A percentile compares a stretch with the other conserved stretches of the same genome.
phyloP scores from a whole-genome alignment of 129 eudicot species.

The Erigeron canadensis region DNA sequence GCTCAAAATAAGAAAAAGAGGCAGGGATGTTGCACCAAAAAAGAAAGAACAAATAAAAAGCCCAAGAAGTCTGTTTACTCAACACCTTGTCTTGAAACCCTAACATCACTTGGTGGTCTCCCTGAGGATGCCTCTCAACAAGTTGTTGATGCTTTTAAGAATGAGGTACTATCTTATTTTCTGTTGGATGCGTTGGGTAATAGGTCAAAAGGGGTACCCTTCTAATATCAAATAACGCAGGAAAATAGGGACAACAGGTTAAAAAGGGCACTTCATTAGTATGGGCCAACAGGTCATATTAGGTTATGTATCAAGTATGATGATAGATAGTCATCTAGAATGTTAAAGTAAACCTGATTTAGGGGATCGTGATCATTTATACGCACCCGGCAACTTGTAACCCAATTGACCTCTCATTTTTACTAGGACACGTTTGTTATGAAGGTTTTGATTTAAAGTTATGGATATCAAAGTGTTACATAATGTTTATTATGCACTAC shows the following conservation, averaged over 20 bases:
- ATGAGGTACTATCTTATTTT: constrained; percentile 36
- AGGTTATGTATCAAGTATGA: neutral
- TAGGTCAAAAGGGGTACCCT: neutral
- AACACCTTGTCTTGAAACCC: constrained; percentile 26
- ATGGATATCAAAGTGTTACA: too few relatives aligned
- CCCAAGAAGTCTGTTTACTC: constrained; percentile 19
- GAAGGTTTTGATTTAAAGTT: too few relatives aligned
- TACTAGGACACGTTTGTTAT: too few relatives aligned
- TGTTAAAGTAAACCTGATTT: too few relatives aligned
- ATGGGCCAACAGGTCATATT: neutral
- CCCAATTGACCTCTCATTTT: neutral
- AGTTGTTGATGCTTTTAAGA: constrained; percentile 30
- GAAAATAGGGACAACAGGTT: too few relatives aligned
- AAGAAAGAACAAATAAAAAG: constrained; percentile 56
- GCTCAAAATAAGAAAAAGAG: constrained; percentile 44
- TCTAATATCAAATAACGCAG: too few relatives aligned
- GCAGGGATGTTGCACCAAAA: constrained; percentile 35
- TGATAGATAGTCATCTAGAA: neutral
- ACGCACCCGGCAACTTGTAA: neutral
- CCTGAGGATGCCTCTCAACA: constrained; percentile 33
- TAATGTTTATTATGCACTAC: too few relatives aligned
- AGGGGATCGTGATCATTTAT: neutral
- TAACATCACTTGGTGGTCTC: constrained; percentile 27
- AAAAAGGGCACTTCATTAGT: neutral
- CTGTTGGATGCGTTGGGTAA: neutral